Conservation (phyloP, 1,284 basidiomycete genomes). For the Cryptococcus sp. region DNA sequence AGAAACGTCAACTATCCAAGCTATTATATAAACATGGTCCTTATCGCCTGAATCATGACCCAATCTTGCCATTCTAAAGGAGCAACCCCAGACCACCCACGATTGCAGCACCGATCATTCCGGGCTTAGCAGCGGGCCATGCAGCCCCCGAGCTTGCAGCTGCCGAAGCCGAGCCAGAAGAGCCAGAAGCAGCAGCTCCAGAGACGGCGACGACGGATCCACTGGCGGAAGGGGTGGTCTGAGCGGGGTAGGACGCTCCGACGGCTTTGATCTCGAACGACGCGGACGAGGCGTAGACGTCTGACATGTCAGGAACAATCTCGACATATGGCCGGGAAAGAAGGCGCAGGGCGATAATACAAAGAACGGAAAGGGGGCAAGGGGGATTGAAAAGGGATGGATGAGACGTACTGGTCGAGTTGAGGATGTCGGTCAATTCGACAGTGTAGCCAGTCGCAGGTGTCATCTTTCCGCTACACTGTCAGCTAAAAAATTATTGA, state of each 20-base stretch:
- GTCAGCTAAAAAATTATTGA: neutral
- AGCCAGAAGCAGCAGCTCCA: slow-evolving; percentile 1
- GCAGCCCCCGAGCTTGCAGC: slow-evolving; percentile 3
- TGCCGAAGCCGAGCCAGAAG: slow-evolving; percentile 3
- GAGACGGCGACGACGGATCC: neutral
- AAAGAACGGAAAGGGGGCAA: too few relatives aligned
- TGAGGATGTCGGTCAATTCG: slow-evolving; percentile 55
- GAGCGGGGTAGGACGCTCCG: slow-evolving; percentile 58
- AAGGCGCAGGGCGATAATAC: too few relatives aligned
- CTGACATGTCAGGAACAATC: too few relatives aligned
- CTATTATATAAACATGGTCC: too few relatives aligned
- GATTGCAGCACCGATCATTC: slow-evolving; percentile 2
- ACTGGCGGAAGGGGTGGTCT: slow-evolving; percentile 41
- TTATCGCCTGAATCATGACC: too few relatives aligned
- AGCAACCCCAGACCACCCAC: slow-evolving; percentile 1
- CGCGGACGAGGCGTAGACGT: slow-evolving; percentile 60
- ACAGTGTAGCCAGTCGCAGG: slow-evolving; percentile 53
- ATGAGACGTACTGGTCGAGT: slow-evolving; percentile 53
- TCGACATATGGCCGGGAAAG: too few relatives aligned
- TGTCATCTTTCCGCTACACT: slow-evolving; percentile 15
- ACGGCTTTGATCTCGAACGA: slow-evolving; percentile 62
- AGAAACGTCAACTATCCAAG: too few relatives aligned
- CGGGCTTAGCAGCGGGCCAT: slow-evolving; percentile 3
- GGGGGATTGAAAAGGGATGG: neutral
- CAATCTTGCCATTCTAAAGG: neutral